Base-by-base conservation (phyloP, 768 basidiomycete genomes). In the Mycena polygramma region DNA sequence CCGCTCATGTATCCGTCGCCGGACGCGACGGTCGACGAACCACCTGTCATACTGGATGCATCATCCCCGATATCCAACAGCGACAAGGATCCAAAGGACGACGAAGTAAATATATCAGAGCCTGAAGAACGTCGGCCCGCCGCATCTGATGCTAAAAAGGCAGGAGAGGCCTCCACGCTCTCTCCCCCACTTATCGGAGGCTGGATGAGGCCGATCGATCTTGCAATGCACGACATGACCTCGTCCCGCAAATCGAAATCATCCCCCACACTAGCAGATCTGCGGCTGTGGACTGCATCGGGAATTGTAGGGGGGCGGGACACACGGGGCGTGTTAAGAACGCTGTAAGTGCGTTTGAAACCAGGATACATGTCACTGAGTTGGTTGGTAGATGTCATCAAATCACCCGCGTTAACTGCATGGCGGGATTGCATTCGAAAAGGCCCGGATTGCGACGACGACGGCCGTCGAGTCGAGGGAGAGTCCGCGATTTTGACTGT, bases 191-290 rank as follows among this genome's bases (percentile, higher is more conserved):
- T 93, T 22, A 94, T 80, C 4, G 95, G 91, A 5, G 96, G 94
- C 72, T 98, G 97, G 26, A 95, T 83, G 15, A 99, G 86, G 5
- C 98, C 98, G 67, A 99, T 99, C 2, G 96, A 97, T 79, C 97
- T 97, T 1, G 97, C 96, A 69, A 99, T 97, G 79, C 95, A 97
- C 0, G 94, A 93, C 95, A 99, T 96, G 39, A 99, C 97, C 74
- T 95, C 96, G 74, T 96, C 95, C 43, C 95, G 89, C n/a, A 99
- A 88, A 78, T 99, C 95, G 74, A 98, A 97, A 24, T 97, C 95
- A 30, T 92, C 92, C 10, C 82, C 83, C 39, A 84, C 70, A 14
- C 78, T 77, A 49, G 73, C 70, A 41, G 75, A 35, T 51, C 77
- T 72, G 24, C 73, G 70, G 36, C 72, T 74, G 54, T 76, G 75